Percentiles rank a stretch among this genome's conserved stretches.
Evolutionary conservation across 2,329 filamentous ascomycete species (phyloP).

Genomic region (Penicillium sp.): DNA sequence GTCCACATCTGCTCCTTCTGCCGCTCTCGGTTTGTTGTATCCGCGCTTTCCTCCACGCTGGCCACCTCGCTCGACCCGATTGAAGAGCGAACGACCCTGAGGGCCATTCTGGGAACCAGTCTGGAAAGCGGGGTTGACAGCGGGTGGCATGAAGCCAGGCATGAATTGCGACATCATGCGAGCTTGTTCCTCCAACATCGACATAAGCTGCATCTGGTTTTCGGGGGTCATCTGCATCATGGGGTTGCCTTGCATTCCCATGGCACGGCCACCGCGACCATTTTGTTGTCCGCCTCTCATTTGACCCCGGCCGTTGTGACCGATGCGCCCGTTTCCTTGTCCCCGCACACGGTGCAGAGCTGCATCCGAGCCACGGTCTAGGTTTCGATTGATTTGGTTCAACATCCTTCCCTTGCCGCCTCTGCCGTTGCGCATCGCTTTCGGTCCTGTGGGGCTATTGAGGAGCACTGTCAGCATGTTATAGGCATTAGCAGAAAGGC

Average conservation of each 20-base stretch:
- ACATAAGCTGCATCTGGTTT: constrained; percentile 65
- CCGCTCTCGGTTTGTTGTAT: constrained; percentile 21
- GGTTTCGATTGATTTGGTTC: constrained; percentile 70
- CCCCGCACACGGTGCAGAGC: constrained; percentile 71
- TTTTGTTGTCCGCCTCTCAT: constrained; percentile 54
- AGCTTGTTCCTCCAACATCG: constrained; percentile 76
- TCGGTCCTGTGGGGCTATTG: constrained; percentile 78
- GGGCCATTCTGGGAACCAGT: constrained; percentile 41
- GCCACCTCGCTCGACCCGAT: constrained; percentile 52
- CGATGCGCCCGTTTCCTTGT: constrained; percentile 69
- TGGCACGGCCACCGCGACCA: constrained; percentile 39
- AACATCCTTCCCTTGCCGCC: constrained; percentile 68
- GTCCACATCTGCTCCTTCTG: constrained; percentile 28
- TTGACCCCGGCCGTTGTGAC: constrained; percentile 61
- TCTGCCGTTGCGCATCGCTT: constrained; percentile 76
- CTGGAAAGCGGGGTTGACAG: constrained; percentile 48
- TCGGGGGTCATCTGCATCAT: constrained; percentile 54
- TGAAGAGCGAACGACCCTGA: constrained; percentile 58
- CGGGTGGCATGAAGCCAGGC: constrained; percentile 47
- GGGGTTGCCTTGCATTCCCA: constrained; percentile 31
- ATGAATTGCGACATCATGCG: constrained; percentile 71
- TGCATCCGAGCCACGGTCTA: constrained; percentile 69
- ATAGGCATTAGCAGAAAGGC: background rate
- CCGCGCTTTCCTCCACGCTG: constrained; percentile 48
- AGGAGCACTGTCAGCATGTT: constrained; percentile 33